A percentile compares a stretch with the other conserved stretches of the same genome.
These are phyloP conservation scores for Torulaspora quercuum DNA, from an alignment of 805 yeast genomes.

Conservation along the genomic window DNA sequence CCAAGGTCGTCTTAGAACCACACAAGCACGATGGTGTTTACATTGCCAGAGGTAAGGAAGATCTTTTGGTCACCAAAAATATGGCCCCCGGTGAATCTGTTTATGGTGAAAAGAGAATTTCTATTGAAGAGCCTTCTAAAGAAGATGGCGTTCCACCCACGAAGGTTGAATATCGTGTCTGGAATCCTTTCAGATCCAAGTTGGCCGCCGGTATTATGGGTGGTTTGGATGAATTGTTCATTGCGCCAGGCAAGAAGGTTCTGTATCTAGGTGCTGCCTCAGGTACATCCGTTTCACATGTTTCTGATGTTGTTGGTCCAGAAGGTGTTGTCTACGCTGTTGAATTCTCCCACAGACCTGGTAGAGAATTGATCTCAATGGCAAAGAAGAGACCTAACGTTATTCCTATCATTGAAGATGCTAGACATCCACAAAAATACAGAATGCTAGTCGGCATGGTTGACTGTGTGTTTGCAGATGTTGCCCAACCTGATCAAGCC, in stretches of 20 bases:
- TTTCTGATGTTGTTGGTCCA: slow-evolving; percentile 97
- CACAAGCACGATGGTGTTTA: slow-evolving; percentile 98
- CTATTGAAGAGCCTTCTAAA: slow-evolving; percentile 87
- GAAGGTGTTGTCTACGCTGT: slow-evolving; percentile 99
- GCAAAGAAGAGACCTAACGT: slow-evolving; percentile 99
- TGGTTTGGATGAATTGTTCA: slow-evolving; percentile 96
- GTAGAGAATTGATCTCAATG: slow-evolving; percentile 98
- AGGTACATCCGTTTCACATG: slow-evolving; percentile 98
- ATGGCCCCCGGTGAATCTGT: slow-evolving; percentile 98
- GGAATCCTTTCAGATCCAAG: slow-evolving; percentile 99
- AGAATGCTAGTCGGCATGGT: slow-evolving; percentile 99
- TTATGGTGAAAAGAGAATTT: slow-evolving; percentile 95
- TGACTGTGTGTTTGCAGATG: slow-evolving; percentile 98
- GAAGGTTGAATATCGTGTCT: slow-evolving; percentile 97
- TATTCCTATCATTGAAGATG: slow-evolving; percentile 98
- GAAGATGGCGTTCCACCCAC: slow-evolving; percentile 88
- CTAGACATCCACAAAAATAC: slow-evolving; percentile 99
- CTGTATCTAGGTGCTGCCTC: slow-evolving; percentile 98
- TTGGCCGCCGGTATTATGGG: slow-evolving; percentile 99
- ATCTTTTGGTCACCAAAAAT: slow-evolving; percentile 94
- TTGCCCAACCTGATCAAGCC: slow-evolving; percentile 99
- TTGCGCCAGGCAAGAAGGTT: slow-evolving; percentile 97
- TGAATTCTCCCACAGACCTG: slow-evolving; percentile 99
- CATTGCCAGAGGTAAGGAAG: slow-evolving; percentile 99
- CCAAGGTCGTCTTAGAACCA: slow-evolving; percentile 96